Conservation (phyloP, 108 stramenopile genomes). For the Cyclotella atomus region DNA sequence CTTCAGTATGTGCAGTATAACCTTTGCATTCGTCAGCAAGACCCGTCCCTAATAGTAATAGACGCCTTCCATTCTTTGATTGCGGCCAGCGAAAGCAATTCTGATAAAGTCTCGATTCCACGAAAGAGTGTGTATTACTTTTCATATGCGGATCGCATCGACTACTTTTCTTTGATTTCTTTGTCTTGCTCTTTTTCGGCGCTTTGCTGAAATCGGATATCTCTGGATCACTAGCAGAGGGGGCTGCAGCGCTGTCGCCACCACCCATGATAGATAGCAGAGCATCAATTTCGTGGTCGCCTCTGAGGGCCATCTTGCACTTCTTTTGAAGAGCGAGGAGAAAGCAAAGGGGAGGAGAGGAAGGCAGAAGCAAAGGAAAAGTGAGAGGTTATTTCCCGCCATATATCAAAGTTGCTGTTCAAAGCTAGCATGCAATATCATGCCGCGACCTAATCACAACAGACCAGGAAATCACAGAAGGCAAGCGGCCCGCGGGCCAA, state of each 20-base stretch:
- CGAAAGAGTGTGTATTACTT: constrained; percentile 4
- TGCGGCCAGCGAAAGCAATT: constrained; percentile 39
- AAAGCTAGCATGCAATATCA: too few species aligned
- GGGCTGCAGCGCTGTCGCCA: not conserved
- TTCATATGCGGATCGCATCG: not conserved
- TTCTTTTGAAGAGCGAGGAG: too few species aligned
- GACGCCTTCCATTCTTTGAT: constrained; percentile 1
- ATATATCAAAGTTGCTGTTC: too few species aligned
- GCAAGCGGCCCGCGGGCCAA: too few species aligned
- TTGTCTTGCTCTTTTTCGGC: not conserved
- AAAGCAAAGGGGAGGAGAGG: too few species aligned
- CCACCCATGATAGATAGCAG: constrained; percentile 33
- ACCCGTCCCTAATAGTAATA: constrained; percentile 27
- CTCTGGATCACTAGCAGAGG: too few species aligned
- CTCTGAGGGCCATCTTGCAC: constrained; percentile 19
- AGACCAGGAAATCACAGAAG: too few species aligned
- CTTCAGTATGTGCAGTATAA: constrained; percentile 5
- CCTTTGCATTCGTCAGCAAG: constrained; percentile 36
- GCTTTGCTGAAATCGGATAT: not conserved
- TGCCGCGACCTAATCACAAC: too few species aligned
- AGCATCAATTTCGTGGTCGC: constrained; percentile 39
- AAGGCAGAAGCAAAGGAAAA: too few species aligned
- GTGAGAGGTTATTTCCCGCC: too few species aligned
- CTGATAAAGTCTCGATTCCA: constrained; percentile 32
- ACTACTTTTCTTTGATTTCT: constrained; percentile 12